These are phyloP conservation scores for Salix arbutifolia DNA, from an alignment of 345 rosid genomes.

Conservation along the genomic window DNA sequence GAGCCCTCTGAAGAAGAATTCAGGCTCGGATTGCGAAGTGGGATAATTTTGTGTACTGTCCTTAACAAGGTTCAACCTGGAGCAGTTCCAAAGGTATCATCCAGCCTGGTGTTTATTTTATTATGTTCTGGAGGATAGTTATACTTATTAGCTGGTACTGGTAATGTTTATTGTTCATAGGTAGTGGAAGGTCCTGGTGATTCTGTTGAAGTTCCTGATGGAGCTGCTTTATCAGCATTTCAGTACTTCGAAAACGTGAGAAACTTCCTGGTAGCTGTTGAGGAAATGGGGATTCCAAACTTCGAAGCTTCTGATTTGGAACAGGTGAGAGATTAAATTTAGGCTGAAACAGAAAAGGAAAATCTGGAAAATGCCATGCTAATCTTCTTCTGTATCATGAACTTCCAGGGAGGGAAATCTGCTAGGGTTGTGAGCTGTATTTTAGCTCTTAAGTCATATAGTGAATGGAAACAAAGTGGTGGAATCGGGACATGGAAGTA, in stretches of 20 bases:
- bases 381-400: not conserved
- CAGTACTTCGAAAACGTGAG: constrained; percentile 35
- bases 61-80: constrained; percentile 36
- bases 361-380: not conserved
- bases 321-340: constrained; percentile 11
- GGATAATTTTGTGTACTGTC: constrained; percentile 29
- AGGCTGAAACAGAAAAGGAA: not conserved
- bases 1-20: constrained; percentile 38
- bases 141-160: not conserved
- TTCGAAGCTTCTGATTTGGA: constrained; percentile 30
- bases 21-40: constrained; percentile 28
- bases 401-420: constrained; percentile 31
- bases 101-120: not conserved
- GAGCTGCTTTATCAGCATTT: constrained; percentile 32
- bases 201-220: constrained; percentile 25
- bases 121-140: not conserved
- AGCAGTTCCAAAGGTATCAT: constrained; percentile 27
- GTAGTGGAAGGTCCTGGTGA: constrained; percentile 32
- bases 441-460: constrained; percentile 30
- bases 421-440: constrained; percentile 28
- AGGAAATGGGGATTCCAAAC: constrained; percentile 29
- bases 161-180: not conserved
- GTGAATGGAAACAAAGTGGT: constrained; percentile 32
- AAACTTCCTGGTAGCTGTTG: constrained; percentile 28
- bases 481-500: constrained; percentile 30